phyloP scores from a whole-genome alignment of 169 alveolate genomes.

The Plasmodium gaboni region DNA sequence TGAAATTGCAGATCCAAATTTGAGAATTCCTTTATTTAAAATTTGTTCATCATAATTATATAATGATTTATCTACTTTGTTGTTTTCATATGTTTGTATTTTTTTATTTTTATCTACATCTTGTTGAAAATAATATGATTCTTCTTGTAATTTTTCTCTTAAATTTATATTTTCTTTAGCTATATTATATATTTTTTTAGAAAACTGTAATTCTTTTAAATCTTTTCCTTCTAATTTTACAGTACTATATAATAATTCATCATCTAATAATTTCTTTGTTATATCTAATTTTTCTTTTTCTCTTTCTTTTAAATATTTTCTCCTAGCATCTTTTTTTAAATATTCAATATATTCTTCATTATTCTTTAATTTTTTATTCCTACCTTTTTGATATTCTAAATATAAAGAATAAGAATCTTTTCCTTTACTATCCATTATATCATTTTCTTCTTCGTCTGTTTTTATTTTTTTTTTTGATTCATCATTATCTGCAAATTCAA shows the following conservation, averaged over 20 bases:
- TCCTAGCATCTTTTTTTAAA: slow-evolving; percentile 88
- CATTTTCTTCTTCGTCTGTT: slow-evolving; percentile 22
- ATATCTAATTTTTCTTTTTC: slow-evolving; percentile 93
- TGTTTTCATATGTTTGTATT: slow-evolving; percentile 47
- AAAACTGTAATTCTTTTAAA: slow-evolving; percentile 86
- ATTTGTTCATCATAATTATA: slow-evolving; percentile 68
- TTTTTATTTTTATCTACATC: slow-evolving; percentile 90
- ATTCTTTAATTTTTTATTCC: slow-evolving; percentile 81
- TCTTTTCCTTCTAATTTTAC: slow-evolving; percentile 80
- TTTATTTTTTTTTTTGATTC: slow-evolving; percentile 67
- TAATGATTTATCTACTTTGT: slow-evolving; percentile 28
- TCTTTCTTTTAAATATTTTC: slow-evolving; percentile 95
- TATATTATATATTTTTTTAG: slow-evolving; percentile 88
- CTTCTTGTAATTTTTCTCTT: slow-evolving; percentile 84
- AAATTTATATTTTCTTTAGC: slow-evolving; percentile 92
- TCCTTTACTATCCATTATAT: not conserved
- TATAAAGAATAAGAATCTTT: slow-evolving; percentile 16
- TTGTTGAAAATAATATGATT: slow-evolving; percentile 87
- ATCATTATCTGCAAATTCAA: slow-evolving; percentile 34
- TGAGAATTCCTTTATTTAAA: slow-evolving; percentile 57
- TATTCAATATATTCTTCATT: slow-evolving; percentile 81
- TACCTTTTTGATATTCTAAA: slow-evolving; percentile 82
- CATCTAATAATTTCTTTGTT: slow-evolving; percentile 93
- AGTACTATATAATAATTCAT: slow-evolving; percentile 89
- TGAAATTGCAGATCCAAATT: slow-evolving; percentile 51